phyloP scores from a whole-genome alignment of 169 alveolate species.

The Plasmodium sp. region DNA sequence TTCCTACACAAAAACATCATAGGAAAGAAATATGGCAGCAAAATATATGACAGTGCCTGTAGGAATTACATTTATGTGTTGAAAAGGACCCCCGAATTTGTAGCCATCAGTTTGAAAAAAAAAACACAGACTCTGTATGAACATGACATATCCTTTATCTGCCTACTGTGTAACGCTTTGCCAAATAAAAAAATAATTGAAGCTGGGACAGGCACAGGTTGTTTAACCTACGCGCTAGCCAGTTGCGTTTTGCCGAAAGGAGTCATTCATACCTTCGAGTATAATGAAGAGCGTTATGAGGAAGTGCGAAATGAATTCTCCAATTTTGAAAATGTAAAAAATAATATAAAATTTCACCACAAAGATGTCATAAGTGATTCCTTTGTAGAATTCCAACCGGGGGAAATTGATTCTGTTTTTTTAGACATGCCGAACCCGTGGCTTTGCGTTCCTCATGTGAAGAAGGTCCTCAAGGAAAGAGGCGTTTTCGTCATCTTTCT shows the following conservation, averaged over 20 bases:
- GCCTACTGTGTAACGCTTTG: slow-evolving; percentile 87
- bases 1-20: slow-evolving; percentile 61
- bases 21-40: slow-evolving; percentile 76
- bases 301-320: slow-evolving; percentile 80
- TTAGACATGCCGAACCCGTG: slow-evolving; percentile 95
- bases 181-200: slow-evolving; percentile 91
- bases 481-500: slow-evolving; percentile 90
- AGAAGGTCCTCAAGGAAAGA: slow-evolving; percentile 80
- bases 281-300: slow-evolving; percentile 87
- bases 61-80: slow-evolving; percentile 55
- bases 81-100: slow-evolving; percentile 84
- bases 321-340: slow-evolving; percentile 75
- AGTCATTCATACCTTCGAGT: slow-evolving; percentile 90
- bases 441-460: slow-evolving; percentile 87
- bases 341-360: slow-evolving; percentile 75
- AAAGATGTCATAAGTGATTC: slow-evolving; percentile 82
- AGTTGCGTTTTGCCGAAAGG: slow-evolving; percentile 90
- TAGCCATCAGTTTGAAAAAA: slow-evolving; percentile 82
- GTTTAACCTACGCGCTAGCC: slow-evolving; percentile 89
- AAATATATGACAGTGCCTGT: slow-evolving; percentile 69
- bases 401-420: slow-evolving; percentile 86
- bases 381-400: slow-evolving; percentile 73
- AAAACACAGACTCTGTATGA: slow-evolving; percentile 92
- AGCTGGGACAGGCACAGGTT: slow-evolving; percentile 94
- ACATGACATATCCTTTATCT: slow-evolving; percentile 91